Evolutionary conservation across 257 asterid genomes (phyloP), one percentile per base, ranked within the genome.

Genomic region (Salvia rosmarinus): DNA sequence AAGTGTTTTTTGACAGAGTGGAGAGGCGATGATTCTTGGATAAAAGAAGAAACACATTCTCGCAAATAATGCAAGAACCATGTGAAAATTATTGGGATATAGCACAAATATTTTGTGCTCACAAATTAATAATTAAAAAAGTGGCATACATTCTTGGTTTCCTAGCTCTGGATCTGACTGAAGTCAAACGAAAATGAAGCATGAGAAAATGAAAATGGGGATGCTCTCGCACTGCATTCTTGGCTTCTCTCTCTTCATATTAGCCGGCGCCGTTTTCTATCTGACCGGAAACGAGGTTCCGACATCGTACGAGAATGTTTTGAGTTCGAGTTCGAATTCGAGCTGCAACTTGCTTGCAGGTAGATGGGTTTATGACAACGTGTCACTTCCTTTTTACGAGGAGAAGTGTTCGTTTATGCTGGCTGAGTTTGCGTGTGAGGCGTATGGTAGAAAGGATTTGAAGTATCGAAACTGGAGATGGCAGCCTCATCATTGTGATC

Each of bases 401-500:
- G 35, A 32, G 11, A 43, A 57, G 2, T 85, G 90, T 72, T 54
- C 79, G 4, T 83, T 83, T 76, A 69, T 81, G 80, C 77, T 68
- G 30, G 77, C 67, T 42, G 81, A 62, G 20, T 73, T 74, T 70
- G 83, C 83, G 20, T 83, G 88, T 57, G 72, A 75, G 54, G 46
- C 14, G 39, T 64, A 70, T 25, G 85, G 90, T 8, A 82, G 86
- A 52, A 81, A 75, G 60, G 78, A 81, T 49, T 25, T 71, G 7
- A 58, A 25, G 6, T 82, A 78, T 60, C 85, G 64, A 40, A 43
- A 71, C 2, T 85, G 87, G 85, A 70, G 81, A 67, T 86, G 91
- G 87, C 82, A 82, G 59, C 91, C 91, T 30, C 66, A 78, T 71
- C 71, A 82, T 10, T 86, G 91, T 39, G 66, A 64, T 30, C 65